phyloP scores from a whole-genome alignment of 495 filamentous ascomycete genomes.

The Sordaria brevicollis region DNA sequence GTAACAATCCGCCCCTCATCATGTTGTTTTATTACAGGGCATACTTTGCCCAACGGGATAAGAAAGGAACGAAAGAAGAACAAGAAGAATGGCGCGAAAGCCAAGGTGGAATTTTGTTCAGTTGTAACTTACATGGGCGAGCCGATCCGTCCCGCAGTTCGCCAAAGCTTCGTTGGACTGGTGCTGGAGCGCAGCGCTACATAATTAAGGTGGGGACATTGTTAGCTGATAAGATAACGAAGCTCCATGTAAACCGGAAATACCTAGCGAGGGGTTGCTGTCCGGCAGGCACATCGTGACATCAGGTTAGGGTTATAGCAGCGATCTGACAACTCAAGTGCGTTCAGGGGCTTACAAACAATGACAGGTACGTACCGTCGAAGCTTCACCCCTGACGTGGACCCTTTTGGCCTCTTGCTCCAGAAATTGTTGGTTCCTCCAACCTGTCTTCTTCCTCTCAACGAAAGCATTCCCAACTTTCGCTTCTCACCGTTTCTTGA shows the following conservation, averaged over 20 bases:
- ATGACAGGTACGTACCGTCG: not conserved
- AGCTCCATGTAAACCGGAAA: not conserved
- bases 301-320: not conserved
- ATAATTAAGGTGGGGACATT: not conserved
- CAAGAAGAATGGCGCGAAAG: not conserved
- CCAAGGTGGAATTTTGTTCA: not conserved
- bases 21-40: slow-evolving; percentile 13
- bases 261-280: not conserved
- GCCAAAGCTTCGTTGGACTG: not conserved
- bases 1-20: slow-evolving; percentile 26
- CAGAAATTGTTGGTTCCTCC: not conserved
- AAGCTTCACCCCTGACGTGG: not conserved
- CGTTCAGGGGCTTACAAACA: not conserved
- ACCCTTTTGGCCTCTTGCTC: not conserved
- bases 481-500: not conserved
- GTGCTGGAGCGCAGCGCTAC: not conserved
- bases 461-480: not conserved
- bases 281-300: not conserved
- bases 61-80: not conserved
- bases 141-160: not conserved
- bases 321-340: not conserved
- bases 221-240: not conserved
- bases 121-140: not conserved
- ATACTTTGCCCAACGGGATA: slow-evolving; percentile 10
- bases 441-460: not conserved